Percentiles rank a stretch among this genome's conserved stretches.
Evolutionary conservation across 2,329 filamentous ascomycete genomes (phyloP).

Genomic region (Cadophora malorum): DNA sequence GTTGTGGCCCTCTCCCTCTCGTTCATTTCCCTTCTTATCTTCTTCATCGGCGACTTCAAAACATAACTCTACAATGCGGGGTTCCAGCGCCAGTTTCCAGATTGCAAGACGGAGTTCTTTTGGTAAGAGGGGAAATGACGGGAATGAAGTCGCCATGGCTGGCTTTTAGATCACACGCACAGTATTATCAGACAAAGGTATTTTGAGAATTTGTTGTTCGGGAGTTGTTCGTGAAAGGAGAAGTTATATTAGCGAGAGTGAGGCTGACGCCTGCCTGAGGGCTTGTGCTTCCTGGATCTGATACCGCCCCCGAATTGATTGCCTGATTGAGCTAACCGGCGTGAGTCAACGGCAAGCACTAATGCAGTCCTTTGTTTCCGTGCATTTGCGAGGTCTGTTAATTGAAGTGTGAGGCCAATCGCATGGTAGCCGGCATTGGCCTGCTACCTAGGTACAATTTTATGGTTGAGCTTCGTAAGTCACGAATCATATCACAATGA

Average conservation of each 20-base stretch:
- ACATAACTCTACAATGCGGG: conserved; percentile 8
- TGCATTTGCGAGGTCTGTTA: not conserved
- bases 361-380: not conserved
- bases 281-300: not conserved
- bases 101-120: conserved; percentile 4
- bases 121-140: not conserved
- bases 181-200: not conserved
- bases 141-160: not conserved
- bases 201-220: not conserved
- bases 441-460: too few relatives aligned
- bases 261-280: not conserved
- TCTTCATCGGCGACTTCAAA: not conserved
- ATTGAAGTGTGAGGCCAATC: too few relatives aligned
- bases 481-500: too few relatives aligned
- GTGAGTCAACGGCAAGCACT: not conserved
- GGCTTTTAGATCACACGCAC: too few relatives aligned
- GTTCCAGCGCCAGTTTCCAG: conserved; percentile 6
- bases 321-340: not conserved
- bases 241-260: not conserved
- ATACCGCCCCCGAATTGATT: not conserved
- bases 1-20: too few relatives aligned
- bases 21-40: not conserved
- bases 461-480: too few relatives aligned
- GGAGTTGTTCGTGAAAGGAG: not conserved
- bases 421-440: too few relatives aligned